A percentile compares a stretch with the other conserved stretches of the same genome.
Evolutionary conservation across 257 asterid genomes (phyloP).

Genomic region (Lavandula angustifolia): DNA sequence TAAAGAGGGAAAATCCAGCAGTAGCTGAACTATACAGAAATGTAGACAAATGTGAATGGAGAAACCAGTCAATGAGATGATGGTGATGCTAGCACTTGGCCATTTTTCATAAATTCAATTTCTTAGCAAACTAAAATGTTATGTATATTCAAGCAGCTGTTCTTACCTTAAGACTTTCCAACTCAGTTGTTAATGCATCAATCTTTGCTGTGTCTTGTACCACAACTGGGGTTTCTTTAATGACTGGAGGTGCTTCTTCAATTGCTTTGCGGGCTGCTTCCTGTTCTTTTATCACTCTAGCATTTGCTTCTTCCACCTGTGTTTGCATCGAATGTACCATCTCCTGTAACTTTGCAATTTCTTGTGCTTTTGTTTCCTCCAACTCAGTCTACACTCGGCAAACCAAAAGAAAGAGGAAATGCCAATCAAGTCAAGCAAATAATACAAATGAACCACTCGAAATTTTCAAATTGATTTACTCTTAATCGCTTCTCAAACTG

Average conservation of each 20-base stretch:
- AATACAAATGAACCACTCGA: slow-evolving; percentile 22
- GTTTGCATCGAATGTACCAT: slow-evolving; percentile 68
- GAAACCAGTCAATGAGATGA: not conserved
- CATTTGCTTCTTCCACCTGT: slow-evolving; percentile 93
- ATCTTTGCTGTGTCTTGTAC: slow-evolving; percentile 86
- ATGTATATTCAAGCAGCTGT: slow-evolving; percentile 22
- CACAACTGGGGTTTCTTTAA: slow-evolving; percentile 93
- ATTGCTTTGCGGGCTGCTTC: slow-evolving; percentile 93
- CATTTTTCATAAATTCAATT: slow-evolving; percentile 17
- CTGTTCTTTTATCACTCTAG: slow-evolving; percentile 71
- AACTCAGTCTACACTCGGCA: slow-evolving; percentile 71
- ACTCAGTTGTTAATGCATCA: slow-evolving; percentile 78
- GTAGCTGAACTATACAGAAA: slow-evolving; percentile 16
- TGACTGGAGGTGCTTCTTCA: slow-evolving; percentile 96
- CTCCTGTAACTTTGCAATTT: slow-evolving; percentile 81
- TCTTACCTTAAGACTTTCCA: slow-evolving; percentile 77
- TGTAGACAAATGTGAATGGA: slow-evolving; percentile 20
- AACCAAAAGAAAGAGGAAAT: slow-evolving; percentile 33
- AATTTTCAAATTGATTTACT: slow-evolving; percentile 45
- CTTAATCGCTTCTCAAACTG: slow-evolving; percentile 94
- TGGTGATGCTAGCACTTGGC: slow-evolving; percentile 18
- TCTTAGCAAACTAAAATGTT: slow-evolving; percentile 25
- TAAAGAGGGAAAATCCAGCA: slow-evolving; percentile 13
- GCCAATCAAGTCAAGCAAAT: slow-evolving; percentile 26
- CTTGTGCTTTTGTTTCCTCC: slow-evolving; percentile 96